Base-by-base conservation (phyloP, 208 protist species). In the Leishmania tarentolae region DNA sequence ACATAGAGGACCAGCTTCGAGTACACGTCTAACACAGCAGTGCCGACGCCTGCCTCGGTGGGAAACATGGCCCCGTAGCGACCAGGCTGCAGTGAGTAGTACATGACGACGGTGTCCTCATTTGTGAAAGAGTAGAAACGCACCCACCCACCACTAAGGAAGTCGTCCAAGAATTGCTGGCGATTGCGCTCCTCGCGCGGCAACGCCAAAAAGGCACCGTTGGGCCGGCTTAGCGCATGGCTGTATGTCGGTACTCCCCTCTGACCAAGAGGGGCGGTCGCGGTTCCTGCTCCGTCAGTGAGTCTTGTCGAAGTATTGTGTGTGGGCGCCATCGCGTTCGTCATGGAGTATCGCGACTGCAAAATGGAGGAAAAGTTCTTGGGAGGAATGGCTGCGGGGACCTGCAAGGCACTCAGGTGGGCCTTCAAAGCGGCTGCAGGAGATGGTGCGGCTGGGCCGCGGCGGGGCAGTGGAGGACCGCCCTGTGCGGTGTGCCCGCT, bases 61-160 rank as follows among this genome's bases (percentile, higher is more conserved):
- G 92, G 89, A 68, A 96, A 96, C 83, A 96, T 92, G 35, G 92
- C 94, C 9, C 94, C 94, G 84, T 95, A 97, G 46, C 94, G 87
- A 5, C 94, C 94, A 37, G 94, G 92, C 80, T 97, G 94, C 71
- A 96, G 84, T 76, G 87, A 94, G 84, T 97, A 97, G 88, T 93
- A 96, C 91, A 97, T 92, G 24, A 95, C 91, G 17, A 95, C 90
- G 6, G 88, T 93, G 57, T 95, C 91, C 61, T 95, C 91, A 63
- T 91, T 90, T 35, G 89, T 90, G 78, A 96, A 96, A 57, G 89
- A 90, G 86, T 96, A 97, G 78, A 94, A 94, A 31, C 94, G 91
- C 69, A 97, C 92, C 94, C 94, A 97, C 37, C 87, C 91, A 50
- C 94, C 94, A 75, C 90, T 92, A 17, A 97, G 81, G 75, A 97